Evolutionary conservation across 2,329 filamentous ascomycete species (phyloP), one percentile per base, ranked within the genome.

Genomic region (Ophiostoma pallidulum): DNA sequence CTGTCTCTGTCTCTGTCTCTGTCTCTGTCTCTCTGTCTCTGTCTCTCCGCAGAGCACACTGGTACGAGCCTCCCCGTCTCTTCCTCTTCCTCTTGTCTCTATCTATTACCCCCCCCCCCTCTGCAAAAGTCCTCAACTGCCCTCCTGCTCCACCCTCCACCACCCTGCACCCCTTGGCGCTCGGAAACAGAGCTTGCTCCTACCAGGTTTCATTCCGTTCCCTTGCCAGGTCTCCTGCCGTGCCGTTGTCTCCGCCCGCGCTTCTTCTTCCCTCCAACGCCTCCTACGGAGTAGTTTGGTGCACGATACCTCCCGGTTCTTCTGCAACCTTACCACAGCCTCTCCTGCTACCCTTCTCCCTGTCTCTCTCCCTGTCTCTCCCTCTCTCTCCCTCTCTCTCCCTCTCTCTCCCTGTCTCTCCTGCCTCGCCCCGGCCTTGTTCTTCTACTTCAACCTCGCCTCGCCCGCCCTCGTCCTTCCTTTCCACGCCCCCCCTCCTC

Each of bases 281-380:
- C 13, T 29, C 20, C 9, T 40, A 16, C 35, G n/a, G n/a, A n/a
- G n/a, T n/a, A n/a, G n/a, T n/a, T n/a, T n/a, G n/a, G n/a, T n/a
- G n/a, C n/a, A 35, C 31, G 10, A 16, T 33, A 38, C 36, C 33
- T 40, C 41, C 45, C 48, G 44, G 41, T 44, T 45, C 44, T 33
- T 47, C 39, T 51, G 49, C 49, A 51, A 51, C 49, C 48, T 45
- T 50, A 20, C 39, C 38, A 18, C 31, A 37, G 45, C 31, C 38
- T 35, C 29, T 28, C 32, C 36, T 14, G 2, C n/a, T 26, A 13
- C 32, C 32, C 19, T 26, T 13, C 31, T 44, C 19, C n/a, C 39
- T 28, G 26, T 39, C 31, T 28, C 32, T 42, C n/a, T n/a, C n/a
- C n/a, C n/a, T n/a, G n/a, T n/a, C n/a, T n/a, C n/a, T n/a, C n/a